phyloP scores from a whole-genome alignment of 2,329 filamentous ascomycete species.

The Neofusicoccum ribis region DNA sequence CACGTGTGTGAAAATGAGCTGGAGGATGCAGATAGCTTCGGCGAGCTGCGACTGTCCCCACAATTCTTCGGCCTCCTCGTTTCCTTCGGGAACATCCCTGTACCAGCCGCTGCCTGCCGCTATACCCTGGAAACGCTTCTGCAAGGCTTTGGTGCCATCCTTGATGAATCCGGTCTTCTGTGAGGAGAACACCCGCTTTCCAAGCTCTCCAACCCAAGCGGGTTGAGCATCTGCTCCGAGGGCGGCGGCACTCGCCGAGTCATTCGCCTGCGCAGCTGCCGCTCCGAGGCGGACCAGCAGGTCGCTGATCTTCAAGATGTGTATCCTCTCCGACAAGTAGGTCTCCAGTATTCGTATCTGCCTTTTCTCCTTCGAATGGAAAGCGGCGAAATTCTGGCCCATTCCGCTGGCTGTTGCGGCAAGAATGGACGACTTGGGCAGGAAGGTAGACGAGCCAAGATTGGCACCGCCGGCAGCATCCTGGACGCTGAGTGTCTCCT shows the following conservation, averaged over 20 bases:
- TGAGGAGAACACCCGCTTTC: constrained; percentile 29
- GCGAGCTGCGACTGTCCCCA: constrained; percentile 66
- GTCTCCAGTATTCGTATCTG: constrained; percentile 68
- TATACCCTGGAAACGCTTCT: constrained; percentile 50
- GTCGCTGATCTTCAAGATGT: constrained; percentile 43
- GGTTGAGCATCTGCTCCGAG: constrained; percentile 32
- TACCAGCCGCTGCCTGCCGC: constrained; percentile 48
- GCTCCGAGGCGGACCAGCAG: constrained; percentile 37
- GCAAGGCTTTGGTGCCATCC: constrained; percentile 52
- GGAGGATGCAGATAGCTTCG: constrained; percentile 72
- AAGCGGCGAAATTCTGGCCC: constrained; percentile 35
- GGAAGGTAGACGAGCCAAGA: constrained; percentile 54
- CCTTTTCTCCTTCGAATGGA: constrained; percentile 63
- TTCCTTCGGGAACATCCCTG: constrained; percentile 46
- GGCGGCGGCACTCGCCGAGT: constrained; percentile 25
- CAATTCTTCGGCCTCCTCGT: constrained; percentile 58
- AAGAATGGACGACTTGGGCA: constrained; percentile 45
- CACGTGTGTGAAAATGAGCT: constrained; percentile 70
- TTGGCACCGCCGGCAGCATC: constrained; percentile 69
- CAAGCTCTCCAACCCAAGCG: constrained; percentile 36
- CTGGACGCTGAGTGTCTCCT: constrained; percentile 74
- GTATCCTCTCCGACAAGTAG: constrained; percentile 71
- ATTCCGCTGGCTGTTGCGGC: constrained; percentile 27
- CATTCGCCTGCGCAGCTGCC: constrained; percentile 13
- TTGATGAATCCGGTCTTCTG: constrained; percentile 48